Evolutionary conservation across 768 basidiomycete species (phyloP).

Genomic region (Boletellus ananas): DNA sequence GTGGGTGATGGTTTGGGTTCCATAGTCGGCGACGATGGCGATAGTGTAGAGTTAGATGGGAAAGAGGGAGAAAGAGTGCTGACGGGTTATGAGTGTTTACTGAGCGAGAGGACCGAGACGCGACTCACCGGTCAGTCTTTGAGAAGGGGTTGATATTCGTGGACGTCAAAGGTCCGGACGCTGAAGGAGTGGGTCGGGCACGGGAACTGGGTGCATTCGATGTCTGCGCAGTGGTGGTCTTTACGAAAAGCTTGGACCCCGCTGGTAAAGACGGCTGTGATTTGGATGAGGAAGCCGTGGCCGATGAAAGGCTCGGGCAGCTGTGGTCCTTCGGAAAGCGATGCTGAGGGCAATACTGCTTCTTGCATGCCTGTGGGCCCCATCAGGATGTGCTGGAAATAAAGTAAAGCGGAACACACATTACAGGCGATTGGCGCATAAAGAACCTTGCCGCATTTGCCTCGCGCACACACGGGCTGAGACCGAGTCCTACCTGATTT

Average conservation of each 20-base stretch:
- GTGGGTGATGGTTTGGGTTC: slow-evolving; percentile 18
- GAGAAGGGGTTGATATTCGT: slow-evolving; percentile 36
- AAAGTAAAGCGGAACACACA: slow-evolving; percentile 43
- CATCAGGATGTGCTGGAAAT: background rate
- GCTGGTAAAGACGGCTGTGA: slow-evolving; percentile 1
- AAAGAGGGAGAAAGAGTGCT: slow-evolving; percentile 38
- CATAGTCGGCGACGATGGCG: slow-evolving; percentile 3
- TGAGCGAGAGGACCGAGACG: slow-evolving; percentile 25
- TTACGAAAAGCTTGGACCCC: slow-evolving; percentile 6
- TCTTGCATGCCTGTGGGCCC: slow-evolving; percentile 55
- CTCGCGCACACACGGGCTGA: slow-evolving; percentile 55
- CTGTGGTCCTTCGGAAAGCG: slow-evolving; percentile 74
- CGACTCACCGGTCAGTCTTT: slow-evolving; percentile 62
- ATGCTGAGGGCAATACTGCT: slow-evolving; percentile 74
- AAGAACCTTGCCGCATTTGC: slow-evolving; percentile 68
- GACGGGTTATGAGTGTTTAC: slow-evolving; percentile 65
- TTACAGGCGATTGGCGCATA: slow-evolving; percentile 72
- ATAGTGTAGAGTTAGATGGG: slow-evolving; percentile 15
- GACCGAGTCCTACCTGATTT: slow-evolving; percentile 45
- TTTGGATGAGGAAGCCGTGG: slow-evolving; percentile 12
- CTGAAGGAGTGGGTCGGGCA: background rate
- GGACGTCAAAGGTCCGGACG: slow-evolving; percentile 11
- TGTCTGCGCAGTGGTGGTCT: slow-evolving; percentile 1
- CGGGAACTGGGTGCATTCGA: slow-evolving; percentile 7
- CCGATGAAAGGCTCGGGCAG: slow-evolving; percentile 37